phyloP scores from a whole-genome alignment of 257 asterid species.

The Solanum ahanhuiri region DNA sequence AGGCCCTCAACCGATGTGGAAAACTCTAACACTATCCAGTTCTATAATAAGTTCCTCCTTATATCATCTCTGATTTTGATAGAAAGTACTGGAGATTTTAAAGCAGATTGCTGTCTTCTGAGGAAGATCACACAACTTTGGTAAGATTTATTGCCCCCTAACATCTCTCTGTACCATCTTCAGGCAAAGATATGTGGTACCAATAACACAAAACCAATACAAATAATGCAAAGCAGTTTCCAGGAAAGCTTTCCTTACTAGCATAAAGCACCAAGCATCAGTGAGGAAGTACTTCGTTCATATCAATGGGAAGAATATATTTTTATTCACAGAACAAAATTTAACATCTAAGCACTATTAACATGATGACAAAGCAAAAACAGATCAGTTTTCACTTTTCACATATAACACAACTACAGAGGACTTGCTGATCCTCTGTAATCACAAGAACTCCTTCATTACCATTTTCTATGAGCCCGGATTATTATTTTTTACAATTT shows the following conservation, averaged over 20 bases:
- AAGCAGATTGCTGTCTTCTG: not conserved
- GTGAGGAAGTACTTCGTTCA: not conserved
- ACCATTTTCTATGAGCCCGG: constrained; percentile 1
- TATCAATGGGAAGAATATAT: not conserved
- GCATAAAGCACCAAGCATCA: not conserved
- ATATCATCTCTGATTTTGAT: not conserved
- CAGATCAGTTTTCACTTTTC: not conserved
- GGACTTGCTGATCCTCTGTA: not conserved
- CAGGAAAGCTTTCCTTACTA: not conserved
- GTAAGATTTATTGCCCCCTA: not conserved
- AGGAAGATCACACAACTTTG: not conserved
- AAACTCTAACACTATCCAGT: not conserved
- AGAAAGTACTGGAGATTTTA: not conserved
- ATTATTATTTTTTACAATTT: not conserved
- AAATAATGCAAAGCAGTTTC: not conserved
- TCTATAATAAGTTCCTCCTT: not conserved
- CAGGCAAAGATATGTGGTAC: not conserved
- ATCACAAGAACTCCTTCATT: not conserved
- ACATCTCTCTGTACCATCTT: not conserved
- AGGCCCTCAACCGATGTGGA: not conserved
- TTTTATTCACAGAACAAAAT: not conserved
- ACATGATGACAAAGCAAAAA: not conserved
- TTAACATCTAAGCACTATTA: not conserved
- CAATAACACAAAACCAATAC: not conserved
- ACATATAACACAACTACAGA: not conserved